Conservation (phyloP, 805 yeast species). For the Lipomyces anomalus region DNA sequence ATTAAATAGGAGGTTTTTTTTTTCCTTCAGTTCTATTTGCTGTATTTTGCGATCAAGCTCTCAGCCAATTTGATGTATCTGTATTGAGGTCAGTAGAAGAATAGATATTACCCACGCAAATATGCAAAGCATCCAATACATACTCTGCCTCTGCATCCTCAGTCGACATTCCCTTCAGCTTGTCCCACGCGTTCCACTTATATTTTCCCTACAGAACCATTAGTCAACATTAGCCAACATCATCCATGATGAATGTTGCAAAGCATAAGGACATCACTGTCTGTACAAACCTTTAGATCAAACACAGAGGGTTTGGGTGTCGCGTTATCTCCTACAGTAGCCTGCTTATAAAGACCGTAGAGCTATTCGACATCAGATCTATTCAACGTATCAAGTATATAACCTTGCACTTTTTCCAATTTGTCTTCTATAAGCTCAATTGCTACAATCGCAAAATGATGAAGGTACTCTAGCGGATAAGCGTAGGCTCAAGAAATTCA, state of each 20-base stretch:
- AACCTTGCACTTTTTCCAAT: too few species aligned
- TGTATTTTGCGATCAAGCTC: slow-evolving; percentile 29
- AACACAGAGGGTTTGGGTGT: slow-evolving; percentile 86
- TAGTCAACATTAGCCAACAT: neutral
- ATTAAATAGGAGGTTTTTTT: too few species aligned
- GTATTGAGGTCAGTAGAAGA: neutral
- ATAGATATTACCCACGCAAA: neutral
- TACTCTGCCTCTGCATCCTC: slow-evolving; percentile 83
- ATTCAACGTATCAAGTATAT: neutral
- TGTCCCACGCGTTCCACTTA: slow-evolving; percentile 97
- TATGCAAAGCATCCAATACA: slow-evolving; percentile 13
- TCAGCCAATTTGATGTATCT: slow-evolving; percentile 35
- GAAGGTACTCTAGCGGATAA: neutral
- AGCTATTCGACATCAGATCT: slow-evolving; percentile 34
- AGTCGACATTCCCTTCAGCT: slow-evolving; percentile 74
- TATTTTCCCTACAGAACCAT: slow-evolving; percentile 71
- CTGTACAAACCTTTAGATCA: slow-evolving; percentile 56
- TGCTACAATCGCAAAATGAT: neutral
- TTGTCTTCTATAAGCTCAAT: too few species aligned
- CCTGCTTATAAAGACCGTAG: slow-evolving; percentile 94
- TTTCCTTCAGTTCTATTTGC: neutral
- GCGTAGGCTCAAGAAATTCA: neutral
- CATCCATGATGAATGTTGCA: neutral
- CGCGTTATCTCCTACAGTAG: slow-evolving; percentile 90
- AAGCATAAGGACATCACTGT: too few species aligned